Evolutionary conservation across 2,329 filamentous ascomycete species (phyloP), one percentile per base, ranked within the genome.

Genomic region (Ampelomyces quisqualis): DNA sequence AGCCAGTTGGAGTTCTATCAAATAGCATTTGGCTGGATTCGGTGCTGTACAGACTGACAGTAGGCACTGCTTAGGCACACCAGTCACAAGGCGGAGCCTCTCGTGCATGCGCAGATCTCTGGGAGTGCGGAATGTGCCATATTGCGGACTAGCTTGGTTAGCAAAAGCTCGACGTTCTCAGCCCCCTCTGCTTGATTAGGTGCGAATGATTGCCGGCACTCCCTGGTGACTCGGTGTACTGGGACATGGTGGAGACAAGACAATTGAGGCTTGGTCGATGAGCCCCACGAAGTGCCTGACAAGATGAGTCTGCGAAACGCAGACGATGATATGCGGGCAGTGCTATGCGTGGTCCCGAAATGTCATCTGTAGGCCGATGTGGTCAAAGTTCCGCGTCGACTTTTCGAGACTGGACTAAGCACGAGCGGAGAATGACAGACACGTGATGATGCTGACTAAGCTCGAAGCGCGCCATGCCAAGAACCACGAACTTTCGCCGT

Each of bases 401-500:
- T 10, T n/a, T n/a, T n/a, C n/a, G n/a, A n/a, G n/a, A n/a, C n/a
- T n/a, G n/a, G n/a, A n/a, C n/a, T n/a, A n/a, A n/a, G n/a, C n/a
- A n/a, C n/a, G n/a, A n/a, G n/a, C n/a, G n/a, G n/a, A n/a, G n/a
- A n/a, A n/a, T n/a, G n/a, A n/a, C n/a, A n/a, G n/a, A n/a, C n/a
- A n/a, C n/a, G n/a, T n/a, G n/a, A n/a, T n/a, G n/a, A n/a, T 1
- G 35, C 26, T 38, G 37, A 40, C 37, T 21, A 40, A 40, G 23
- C n/a, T n/a, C 23, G 10, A 34, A 23, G 7, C 15, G 10, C 45
- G 43, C 51, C 49, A 53, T 20, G 49, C 49, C 40, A 47, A 49
- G 47, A 36, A 40, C 35, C 43, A 34, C 35, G 43, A 56, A 54
- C n/a, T n/a, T n/a, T n/a, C n/a, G n/a, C n/a, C n/a, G 49, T 52